These are phyloP conservation scores for Ricinus communis DNA, from an alignment of 345 rosid species.

Conservation along the genomic window DNA sequence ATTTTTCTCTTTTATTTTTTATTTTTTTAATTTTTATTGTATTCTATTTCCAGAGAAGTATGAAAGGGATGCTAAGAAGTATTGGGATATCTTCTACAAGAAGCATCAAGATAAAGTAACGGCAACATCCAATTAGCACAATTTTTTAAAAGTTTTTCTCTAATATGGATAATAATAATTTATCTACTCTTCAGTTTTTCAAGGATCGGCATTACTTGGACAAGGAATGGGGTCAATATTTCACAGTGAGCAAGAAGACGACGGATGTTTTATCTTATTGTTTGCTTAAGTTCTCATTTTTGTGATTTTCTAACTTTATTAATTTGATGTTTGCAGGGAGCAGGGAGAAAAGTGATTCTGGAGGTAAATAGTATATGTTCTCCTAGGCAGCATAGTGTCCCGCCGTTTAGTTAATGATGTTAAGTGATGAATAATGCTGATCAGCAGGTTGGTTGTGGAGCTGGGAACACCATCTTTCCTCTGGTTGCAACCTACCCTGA, in stretches of 20 bases:
- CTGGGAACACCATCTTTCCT: constrained; percentile 88
- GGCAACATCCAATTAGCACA: background rate
- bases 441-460: constrained; percentile 88
- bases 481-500: constrained; percentile 71
- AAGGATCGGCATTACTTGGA: constrained; percentile 95
- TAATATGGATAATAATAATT: background rate
- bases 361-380: constrained; percentile 47
- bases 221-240: constrained; percentile 87
- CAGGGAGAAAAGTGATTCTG: constrained; percentile 48
- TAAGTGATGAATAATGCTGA: constrained; percentile 4
- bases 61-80: constrained; percentile 81
- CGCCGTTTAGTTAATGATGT: background rate
- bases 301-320: background rate
- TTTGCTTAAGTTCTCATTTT: constrained; percentile 9
- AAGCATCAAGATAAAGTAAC: constrained; percentile 72
- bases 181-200: constrained; percentile 56
- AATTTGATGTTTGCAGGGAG: constrained; percentile 40
- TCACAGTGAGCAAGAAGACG: constrained; percentile 49
- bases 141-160: background rate
- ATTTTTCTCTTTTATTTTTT: background rate
- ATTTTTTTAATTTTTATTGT: too few species aligned
- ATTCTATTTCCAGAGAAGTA: constrained; percentile 56
- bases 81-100: constrained; percentile 87
- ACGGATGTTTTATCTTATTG: too few species aligned
- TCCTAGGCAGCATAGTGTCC: constrained; percentile 8